Evolutionary conservation across 2,329 filamentous ascomycete species (phyloP).

Genomic region (Arthrinium phaeospermum): DNA sequence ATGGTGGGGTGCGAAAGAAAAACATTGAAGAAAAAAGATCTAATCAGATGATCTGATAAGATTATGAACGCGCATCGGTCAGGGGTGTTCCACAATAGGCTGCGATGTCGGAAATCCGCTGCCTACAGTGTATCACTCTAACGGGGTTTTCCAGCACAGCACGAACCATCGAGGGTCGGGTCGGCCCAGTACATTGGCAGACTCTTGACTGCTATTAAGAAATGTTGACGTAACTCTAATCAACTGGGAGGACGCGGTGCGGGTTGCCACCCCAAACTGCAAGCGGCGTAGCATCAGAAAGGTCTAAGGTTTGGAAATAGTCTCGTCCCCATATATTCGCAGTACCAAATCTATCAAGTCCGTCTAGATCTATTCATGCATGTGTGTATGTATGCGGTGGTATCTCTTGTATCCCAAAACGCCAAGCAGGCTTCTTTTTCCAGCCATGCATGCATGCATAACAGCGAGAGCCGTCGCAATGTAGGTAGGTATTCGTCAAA

Average conservation of each 20-base stretch:
- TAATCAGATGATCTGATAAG: slow-evolving; percentile 28
- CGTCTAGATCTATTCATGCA: background rate
- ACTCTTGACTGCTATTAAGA: background rate
- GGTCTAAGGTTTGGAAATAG: background rate
- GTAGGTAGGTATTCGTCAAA: background rate
- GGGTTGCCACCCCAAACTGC: background rate
- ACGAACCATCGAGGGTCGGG: background rate
- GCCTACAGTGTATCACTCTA: background rate
- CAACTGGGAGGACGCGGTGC: background rate
- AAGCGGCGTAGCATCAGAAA: background rate
- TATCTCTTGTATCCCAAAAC: background rate
- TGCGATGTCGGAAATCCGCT: background rate
- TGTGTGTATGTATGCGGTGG: background rate
- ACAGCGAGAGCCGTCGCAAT: background rate
- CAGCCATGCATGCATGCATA: background rate
- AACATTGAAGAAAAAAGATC: slow-evolving; percentile 18
- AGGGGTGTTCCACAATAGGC: background rate
- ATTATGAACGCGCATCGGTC: slow-evolving; percentile 19
- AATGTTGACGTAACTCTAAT: background rate
- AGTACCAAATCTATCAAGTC: background rate
- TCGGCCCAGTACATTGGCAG: background rate
- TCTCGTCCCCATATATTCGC: background rate
- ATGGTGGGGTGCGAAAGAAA: slow-evolving; percentile 12
- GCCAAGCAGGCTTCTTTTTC: background rate
- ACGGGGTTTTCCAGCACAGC: background rate